Base-by-base conservation (phyloP, 257 asterid species). In the Misopates orontium region DNA sequence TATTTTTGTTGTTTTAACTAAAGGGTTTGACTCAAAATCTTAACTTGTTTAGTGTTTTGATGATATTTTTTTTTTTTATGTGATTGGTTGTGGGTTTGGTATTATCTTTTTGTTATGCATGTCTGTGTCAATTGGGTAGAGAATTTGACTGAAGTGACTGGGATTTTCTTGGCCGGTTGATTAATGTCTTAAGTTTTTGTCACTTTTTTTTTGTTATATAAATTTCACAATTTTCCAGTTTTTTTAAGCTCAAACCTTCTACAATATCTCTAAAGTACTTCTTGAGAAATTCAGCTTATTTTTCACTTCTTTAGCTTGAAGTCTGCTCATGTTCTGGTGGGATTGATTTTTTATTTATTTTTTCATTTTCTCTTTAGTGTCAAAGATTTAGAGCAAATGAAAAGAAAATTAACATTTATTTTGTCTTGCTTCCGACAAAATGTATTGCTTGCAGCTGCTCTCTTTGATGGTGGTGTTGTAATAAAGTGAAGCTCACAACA, bases 91-190 rank as follows among this genome's bases (percentile, higher is more conserved):
- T 74, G 75, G 76, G 52, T 62, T 55, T 51, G 74, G 66, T 62
- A 68, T 62, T 64, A 73, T 24, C n/a, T 28, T 15, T 71, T 83
- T 49, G 24, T 67, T 75, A 74, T 78, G 77, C 79, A 75, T 87
- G 90, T 87, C 82, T 71, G 50, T 64, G 48, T 80, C 85, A 77
- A 45, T 67, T 69, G 60, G 85, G 82, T 68, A 56, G 45, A 63
- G 67, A 63, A 80, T 68, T 76, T 73, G 82, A 80, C 77, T 70
- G 63, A 73, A 67, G 17, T 59, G 84, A 71, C 76, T 56, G 48
- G 28, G 71, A 71, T 79, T 71, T 62, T 53, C 2, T 71, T 44
- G 65, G 48, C 60, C 69, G 55, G 65, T 68, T 78, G 70, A 71
- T 62, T 40, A n/a, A 23, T 10, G 23, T 19, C 13, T 24, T 12